Evolutionary conservation across 768 basidiomycete species (phyloP), one percentile per base, ranked within the genome.

Genomic region (Boletellus sp.): DNA sequence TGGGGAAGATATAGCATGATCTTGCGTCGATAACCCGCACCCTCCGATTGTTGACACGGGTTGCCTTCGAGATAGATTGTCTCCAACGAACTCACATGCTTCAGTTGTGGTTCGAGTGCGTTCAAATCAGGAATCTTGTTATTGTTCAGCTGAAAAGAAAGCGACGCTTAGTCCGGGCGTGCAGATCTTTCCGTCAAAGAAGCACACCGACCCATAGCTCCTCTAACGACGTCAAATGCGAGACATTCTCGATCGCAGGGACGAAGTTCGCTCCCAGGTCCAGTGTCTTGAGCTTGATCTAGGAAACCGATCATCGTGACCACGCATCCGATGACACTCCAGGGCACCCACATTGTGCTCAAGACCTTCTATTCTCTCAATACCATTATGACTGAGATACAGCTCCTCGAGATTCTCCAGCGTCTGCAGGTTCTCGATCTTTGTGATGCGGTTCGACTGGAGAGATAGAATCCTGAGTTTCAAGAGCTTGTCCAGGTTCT

Each of bases 21-120:
- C 72, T 96, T 99, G 46, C 95, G 75, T 58, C 93, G 74, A 65
- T 98, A 99, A 19, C 76, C 79, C 2, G 78, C 73, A 67, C 80
- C 85, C 60, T 97, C 90, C 13, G 74, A 76, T 39, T 68, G 75
- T 64, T 99, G 94, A 55, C 92, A 88, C 3, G 96, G 96, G 63
- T 99, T 99, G 5, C 82, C 86, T 70, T 99, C 96, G 22, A 99
- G 80, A 65, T 99, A 99, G 7, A 99, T 75, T 1, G 96, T 99
- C 63, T 85, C 77, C 12, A 99, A 75, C 1, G 81, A 75, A 7
- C 69, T 42, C 26, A 90, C 73, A 12, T 77, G 71, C 50, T 70
- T 70, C 2, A 95, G 77, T 64, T 94, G 78, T 0, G 75, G 66
- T 33, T 88, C 86, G 6, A 98, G 72, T 3, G 79, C 74, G 8